Conservation (phyloP, 345 rosid genomes). For the Abelmoschus esculentus region DNA sequence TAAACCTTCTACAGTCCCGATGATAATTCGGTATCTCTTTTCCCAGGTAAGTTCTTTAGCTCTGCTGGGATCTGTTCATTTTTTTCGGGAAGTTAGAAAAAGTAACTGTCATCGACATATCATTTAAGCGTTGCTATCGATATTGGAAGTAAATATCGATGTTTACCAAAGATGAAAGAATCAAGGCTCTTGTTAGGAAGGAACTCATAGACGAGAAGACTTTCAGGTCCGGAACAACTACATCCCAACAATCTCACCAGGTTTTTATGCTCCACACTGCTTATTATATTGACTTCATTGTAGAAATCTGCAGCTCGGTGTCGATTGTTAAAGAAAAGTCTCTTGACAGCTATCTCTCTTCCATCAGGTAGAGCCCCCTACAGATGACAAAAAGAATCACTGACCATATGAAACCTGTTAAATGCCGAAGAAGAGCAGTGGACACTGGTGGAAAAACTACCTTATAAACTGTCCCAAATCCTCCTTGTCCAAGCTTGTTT, state of each 20-base stretch:
- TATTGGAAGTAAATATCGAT: background rate
- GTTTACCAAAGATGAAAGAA: constrained; percentile 63
- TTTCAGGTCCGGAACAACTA: constrained; percentile 90
- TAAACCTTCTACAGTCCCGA: constrained; percentile 81
- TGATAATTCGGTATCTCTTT: constrained; percentile 47
- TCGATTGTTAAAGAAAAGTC: constrained; percentile 84
- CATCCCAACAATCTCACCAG: constrained; percentile 87
- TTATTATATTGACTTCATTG: constrained; percentile 86
- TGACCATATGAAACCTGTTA: background rate
- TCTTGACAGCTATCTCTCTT: constrained; percentile 87
- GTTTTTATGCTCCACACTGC: constrained; percentile 82
- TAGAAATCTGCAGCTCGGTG: constrained; percentile 90
- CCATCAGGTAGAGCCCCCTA: constrained; percentile 87
- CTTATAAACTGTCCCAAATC: constrained; percentile 91
- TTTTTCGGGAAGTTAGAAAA: background rate
- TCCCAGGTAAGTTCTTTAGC: constrained; percentile 67
- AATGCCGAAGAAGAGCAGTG: background rate
- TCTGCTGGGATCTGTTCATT: constrained; percentile 47
- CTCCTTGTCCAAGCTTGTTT: constrained; percentile 96
- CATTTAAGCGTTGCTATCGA: background rate
- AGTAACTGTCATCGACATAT: background rate
- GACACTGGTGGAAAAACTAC: constrained; percentile 21
- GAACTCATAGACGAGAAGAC: constrained; percentile 85
- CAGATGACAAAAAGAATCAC: background rate
- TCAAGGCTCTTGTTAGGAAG: constrained; percentile 83